Conservation (phyloP, 345 rosid species). For the Murraya paniculata region DNA sequence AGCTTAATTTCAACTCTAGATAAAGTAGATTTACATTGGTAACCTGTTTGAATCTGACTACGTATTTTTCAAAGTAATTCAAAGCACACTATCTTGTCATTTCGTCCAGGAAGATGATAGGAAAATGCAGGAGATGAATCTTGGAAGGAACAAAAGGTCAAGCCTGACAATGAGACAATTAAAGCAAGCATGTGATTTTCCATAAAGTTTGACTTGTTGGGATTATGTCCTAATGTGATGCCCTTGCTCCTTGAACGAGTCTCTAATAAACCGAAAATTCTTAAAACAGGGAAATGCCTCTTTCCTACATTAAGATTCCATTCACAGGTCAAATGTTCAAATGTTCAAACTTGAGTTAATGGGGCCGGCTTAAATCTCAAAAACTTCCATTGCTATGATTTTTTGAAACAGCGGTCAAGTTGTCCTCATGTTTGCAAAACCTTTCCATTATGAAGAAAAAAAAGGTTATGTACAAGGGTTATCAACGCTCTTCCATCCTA, state of each 20-base stretch:
- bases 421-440: neutral
- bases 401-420: neutral
- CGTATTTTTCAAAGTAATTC: neutral
- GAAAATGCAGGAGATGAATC: neutral
- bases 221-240: neutral
- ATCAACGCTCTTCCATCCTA: neutral
- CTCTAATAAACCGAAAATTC: neutral
- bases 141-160: neutral
- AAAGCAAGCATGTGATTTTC: neutral
- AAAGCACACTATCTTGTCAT: neutral
- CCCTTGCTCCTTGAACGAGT: neutral
- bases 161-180: neutral
- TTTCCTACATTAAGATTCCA: neutral
- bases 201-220: neutral
- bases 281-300: neutral
- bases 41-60: neutral
- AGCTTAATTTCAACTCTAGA: neutral
- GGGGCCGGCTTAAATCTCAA: constrained; percentile 22
- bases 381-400: neutral
- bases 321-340: neutral
- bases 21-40: neutral
- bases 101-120: neutral
- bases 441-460: neutral
- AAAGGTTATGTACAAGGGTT: neutral
- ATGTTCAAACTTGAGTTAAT: neutral